Conservation (phyloP, 495 filamentous ascomycete species). For the Aspergillus baeticus region DNA sequence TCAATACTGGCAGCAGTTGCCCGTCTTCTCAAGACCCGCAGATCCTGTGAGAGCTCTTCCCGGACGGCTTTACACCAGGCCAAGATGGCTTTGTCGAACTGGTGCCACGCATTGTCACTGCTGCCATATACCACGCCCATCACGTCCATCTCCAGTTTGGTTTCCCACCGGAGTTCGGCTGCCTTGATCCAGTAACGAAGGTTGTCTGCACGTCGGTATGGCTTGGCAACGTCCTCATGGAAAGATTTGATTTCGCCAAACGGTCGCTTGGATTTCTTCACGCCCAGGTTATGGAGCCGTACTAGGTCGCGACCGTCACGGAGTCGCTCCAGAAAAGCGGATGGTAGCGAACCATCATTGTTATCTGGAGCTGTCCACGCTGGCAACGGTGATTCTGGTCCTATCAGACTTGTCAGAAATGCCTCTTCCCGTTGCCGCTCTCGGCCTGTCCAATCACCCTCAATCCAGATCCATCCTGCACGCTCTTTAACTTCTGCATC, state of each 20-base stretch:
- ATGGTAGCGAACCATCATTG: constrained; percentile 61
- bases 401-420: constrained; percentile 67
- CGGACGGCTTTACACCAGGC: constrained; percentile 76
- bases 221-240: constrained; percentile 88
- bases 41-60: constrained; percentile 60
- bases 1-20: constrained; percentile 18
- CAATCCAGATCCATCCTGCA: constrained; percentile 72
- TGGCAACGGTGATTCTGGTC: constrained; percentile 56
- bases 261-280: constrained; percentile 76
- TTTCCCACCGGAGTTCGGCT: constrained; percentile 90
- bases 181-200: constrained; percentile 95
- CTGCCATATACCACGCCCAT: constrained; percentile 75
- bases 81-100: constrained; percentile 77
- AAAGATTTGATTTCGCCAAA: constrained; percentile 90
- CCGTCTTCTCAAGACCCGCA: constrained; percentile 11
- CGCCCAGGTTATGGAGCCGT: constrained; percentile 82
- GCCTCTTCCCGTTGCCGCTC: constrained; percentile 78
- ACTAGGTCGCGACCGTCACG: constrained; percentile 80
- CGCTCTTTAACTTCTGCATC: constrained; percentile 68
- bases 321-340: constrained; percentile 70
- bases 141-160: constrained; percentile 79
- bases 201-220: constrained; percentile 91
- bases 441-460: constrained; percentile 76
- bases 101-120: constrained; percentile 66
- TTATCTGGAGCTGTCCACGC: constrained; percentile 63